Evolutionary conservation across 2,329 filamentous ascomycete species (phyloP).

Genomic region (Beauveria caledonica): DNA sequence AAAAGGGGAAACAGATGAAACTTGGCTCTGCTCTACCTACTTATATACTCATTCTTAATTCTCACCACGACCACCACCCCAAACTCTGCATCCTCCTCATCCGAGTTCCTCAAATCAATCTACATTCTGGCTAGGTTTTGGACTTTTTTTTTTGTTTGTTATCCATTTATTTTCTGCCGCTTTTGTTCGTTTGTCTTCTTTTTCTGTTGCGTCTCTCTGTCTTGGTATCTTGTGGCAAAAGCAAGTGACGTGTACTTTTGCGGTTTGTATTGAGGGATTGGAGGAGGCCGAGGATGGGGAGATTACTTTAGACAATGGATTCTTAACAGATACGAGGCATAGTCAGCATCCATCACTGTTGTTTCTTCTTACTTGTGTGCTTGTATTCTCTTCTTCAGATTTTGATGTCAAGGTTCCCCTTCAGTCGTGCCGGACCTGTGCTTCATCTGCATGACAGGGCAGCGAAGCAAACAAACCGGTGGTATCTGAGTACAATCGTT

Average conservation of each 20-base stretch:
- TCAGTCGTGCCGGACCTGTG: neutral
- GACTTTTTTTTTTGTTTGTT: neutral
- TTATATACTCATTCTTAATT: slow-evolving; percentile 9
- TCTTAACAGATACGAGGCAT: slow-evolving; percentile 6
- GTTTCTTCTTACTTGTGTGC: neutral
- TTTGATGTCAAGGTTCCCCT: neutral
- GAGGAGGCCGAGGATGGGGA: neutral
- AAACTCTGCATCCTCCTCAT: neutral
- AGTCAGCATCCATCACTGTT: neutral
- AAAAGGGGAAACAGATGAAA: neutral
- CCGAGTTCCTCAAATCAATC: neutral
- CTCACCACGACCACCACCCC: neutral
- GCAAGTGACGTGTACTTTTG: neutral
- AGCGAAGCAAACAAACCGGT: neutral
- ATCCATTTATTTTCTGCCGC: neutral
- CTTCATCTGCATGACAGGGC: neutral
- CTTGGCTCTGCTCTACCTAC: slow-evolving; percentile 1
- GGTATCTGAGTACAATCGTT: no score
- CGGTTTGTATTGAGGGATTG: neutral
- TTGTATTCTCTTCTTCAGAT: neutral
- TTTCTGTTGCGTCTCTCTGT: neutral
- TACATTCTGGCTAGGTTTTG: neutral
- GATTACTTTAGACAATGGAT: neutral
- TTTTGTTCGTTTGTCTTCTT: neutral
- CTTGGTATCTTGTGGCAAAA: neutral